Percentiles rank a stretch among this genome's conserved stretches.
phyloP scores from a whole-genome alignment of 2,329 filamentous ascomycete genomes.

The Fusarium tanahbumbuense region DNA sequence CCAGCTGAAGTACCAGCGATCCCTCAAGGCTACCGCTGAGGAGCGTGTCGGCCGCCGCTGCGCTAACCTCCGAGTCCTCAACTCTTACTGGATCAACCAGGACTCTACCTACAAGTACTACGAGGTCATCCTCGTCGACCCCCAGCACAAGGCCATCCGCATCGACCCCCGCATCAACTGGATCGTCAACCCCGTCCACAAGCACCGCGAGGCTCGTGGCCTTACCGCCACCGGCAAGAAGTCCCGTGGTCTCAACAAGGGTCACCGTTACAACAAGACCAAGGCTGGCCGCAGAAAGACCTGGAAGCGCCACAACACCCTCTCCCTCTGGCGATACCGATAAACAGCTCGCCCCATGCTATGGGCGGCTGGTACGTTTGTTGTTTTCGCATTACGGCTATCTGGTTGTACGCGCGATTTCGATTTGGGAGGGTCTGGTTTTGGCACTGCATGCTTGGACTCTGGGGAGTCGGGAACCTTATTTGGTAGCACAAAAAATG shows the following conservation, averaged over 20 bases:
- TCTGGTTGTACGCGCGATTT: slow-evolving; percentile 36
- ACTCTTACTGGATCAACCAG: slow-evolving; percentile 99
- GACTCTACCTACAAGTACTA: slow-evolving; percentile 99
- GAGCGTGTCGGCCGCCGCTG: slow-evolving; percentile 99
- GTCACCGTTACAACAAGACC: slow-evolving; percentile 99
- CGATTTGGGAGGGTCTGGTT: slow-evolving; percentile 47
- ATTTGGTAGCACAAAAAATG: slow-evolving; percentile 49
- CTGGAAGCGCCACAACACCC: slow-evolving; percentile 99
- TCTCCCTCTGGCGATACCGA: slow-evolving; percentile 98
- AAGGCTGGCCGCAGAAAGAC: slow-evolving; percentile 97
- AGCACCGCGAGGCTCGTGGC: slow-evolving; percentile 98
- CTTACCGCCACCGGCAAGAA: slow-evolving; percentile 99
- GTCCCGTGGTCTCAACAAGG: slow-evolving; percentile 99
- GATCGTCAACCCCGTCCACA: slow-evolving; percentile 99
- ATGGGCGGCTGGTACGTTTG: slow-evolving; percentile 18
- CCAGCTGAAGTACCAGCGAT: slow-evolving; percentile 99
- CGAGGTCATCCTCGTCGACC: slow-evolving; percentile 99
- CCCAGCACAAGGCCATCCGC: slow-evolving; percentile 99
- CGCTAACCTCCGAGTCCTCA: slow-evolving; percentile 98
- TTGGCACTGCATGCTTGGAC: slow-evolving; percentile 49
- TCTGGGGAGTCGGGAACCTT: slow-evolving; percentile 49
- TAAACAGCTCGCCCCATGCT: slow-evolving; percentile 59
- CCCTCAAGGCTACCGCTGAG: slow-evolving; percentile 96
- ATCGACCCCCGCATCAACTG: slow-evolving; percentile 99
- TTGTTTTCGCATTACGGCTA: slow-evolving; percentile 23